Conservation (phyloP, 176 grass and related monocot species). For the Oryza glaberrima region DNA sequence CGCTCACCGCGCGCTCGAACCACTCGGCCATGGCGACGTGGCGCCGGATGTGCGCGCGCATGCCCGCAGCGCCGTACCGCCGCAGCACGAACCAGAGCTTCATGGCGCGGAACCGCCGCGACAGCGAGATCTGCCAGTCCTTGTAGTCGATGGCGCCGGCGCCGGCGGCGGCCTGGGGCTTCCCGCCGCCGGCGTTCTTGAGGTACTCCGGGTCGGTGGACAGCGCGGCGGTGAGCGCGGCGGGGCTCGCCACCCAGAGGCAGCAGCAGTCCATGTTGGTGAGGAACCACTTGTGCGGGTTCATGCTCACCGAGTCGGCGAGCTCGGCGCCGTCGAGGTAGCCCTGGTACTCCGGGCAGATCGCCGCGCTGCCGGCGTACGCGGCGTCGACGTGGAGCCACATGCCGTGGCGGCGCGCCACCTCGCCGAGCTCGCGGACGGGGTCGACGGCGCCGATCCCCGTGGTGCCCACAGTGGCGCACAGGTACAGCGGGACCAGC, state of each 20-base stretch:
- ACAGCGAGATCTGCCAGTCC: constrained; percentile 58
- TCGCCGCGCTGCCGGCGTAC: constrained; percentile 43
- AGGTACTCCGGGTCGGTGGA: constrained; percentile 60
- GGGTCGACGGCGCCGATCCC: constrained; percentile 46
- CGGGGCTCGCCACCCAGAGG: constrained; percentile 36
- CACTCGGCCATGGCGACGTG: constrained; percentile 50
- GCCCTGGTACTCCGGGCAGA: constrained; percentile 46
- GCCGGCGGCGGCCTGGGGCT: no score
- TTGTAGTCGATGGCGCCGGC: constrained; percentile 47
- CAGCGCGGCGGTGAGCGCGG: constrained; percentile 13
- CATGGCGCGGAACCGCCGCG: constrained; percentile 42
- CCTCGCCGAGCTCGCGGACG: constrained; percentile 40
- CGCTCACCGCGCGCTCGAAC: constrained; percentile 45
- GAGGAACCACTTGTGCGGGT: constrained; percentile 66
- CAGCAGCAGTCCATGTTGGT: constrained; percentile 55
- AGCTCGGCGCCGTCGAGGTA: constrained; percentile 49
- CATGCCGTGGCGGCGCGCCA: constrained; percentile 40
- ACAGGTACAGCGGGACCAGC: constrained; percentile 41
- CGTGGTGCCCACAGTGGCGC: constrained; percentile 58
- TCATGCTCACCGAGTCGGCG: constrained; percentile 56
- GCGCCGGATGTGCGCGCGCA: constrained; percentile 16
- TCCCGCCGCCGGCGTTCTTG: neutral
- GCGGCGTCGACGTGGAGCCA: constrained; percentile 63
- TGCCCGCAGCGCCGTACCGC: constrained; percentile 44
- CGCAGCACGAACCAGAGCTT: constrained; percentile 52